Base-by-base conservation (phyloP, 768 basidiomycete species). In the Butyriboletus loyo region DNA sequence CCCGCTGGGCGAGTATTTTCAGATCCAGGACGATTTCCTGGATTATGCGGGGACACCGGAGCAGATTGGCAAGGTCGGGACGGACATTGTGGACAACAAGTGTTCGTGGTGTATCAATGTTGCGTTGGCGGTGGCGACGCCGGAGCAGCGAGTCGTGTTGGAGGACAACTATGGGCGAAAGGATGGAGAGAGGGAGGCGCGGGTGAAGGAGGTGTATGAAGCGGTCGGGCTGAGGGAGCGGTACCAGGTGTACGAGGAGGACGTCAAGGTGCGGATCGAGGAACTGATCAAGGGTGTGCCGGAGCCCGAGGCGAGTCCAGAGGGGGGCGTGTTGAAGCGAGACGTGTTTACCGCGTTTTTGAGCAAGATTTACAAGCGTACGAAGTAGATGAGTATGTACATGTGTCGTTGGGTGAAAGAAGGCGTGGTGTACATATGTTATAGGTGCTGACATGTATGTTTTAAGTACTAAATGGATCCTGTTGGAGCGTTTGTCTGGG, bases 81-180 rank as follows among this genome's bases (percentile, higher is more conserved):
- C 96, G 15, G 97, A 98, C 69, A 99, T 99, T 64, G 70, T 98
- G 53, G 96, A 99, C 73, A 98, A 98, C 83, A 99, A 99, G 75
- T 98, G 96, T 72, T 89, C 88, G 17, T 99, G 96, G 97, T 86
- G 87, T 61, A 79, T 98, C 70, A 98, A 97, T 73, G 85, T 83
- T 21, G 97, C 93, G 27, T 77, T 98, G 52, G 68, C 72, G 17
- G 67, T 75, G 37, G 83, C 79, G 2, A 75, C 72, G 5, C 73
- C 81, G 0, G 77, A 64, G n/a, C 86, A 87, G 67, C 78, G 81
- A 32, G 67, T 68, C 25, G 66, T 83, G 24, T 74, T 87, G n/a
- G 84, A 86, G 62, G 79, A 74, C 21, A 83, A 84, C 68, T 88
- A 89, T 63, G 85, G 86, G 7, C 72, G 72, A 41, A 87, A 86